These are phyloP conservation scores for Seiridium cupressi DNA, from an alignment of 2,329 filamentous ascomycete species.

Conservation along the genomic window DNA sequence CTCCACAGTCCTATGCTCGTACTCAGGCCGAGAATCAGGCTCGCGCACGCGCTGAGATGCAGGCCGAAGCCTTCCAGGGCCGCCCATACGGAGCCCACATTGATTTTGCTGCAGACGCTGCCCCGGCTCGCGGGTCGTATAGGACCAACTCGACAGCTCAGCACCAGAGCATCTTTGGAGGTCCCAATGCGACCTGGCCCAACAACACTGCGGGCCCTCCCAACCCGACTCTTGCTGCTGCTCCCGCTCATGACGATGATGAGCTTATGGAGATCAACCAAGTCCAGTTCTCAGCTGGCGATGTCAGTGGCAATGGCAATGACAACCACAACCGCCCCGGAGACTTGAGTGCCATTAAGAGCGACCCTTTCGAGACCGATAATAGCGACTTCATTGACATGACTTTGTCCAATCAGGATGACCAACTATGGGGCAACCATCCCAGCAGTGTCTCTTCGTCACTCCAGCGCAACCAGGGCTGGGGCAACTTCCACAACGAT, in stretches of 20 bases:
- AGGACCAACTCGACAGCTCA: not conserved
- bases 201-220: not conserved
- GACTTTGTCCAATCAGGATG: not conserved
- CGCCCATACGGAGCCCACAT: not conserved
- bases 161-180: not conserved
- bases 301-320: no score
- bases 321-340: not conserved
- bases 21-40: not conserved
- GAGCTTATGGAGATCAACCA: slow-evolving; percentile 8
- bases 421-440: not conserved
- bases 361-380: slow-evolving; percentile 4
- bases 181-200: not conserved
- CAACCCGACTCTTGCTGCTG: not conserved
- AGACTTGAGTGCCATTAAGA: slow-evolving; percentile 22
- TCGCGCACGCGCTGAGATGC: slow-evolving; percentile 7
- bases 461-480: not conserved
- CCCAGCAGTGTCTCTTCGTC: no score
- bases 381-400: not conserved
- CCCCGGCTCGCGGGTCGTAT: not conserved
- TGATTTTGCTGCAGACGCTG: not conserved
- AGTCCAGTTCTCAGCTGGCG: slow-evolving; percentile 2
- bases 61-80: slow-evolving; percentile 9
- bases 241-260: slow-evolving; percentile 2
- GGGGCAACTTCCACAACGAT: not conserved
- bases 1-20: not conserved